These are phyloP conservation scores for Tardiomyces depauwii DNA, from an alignment of 1,139 yeast species.

Conservation along the genomic window DNA sequence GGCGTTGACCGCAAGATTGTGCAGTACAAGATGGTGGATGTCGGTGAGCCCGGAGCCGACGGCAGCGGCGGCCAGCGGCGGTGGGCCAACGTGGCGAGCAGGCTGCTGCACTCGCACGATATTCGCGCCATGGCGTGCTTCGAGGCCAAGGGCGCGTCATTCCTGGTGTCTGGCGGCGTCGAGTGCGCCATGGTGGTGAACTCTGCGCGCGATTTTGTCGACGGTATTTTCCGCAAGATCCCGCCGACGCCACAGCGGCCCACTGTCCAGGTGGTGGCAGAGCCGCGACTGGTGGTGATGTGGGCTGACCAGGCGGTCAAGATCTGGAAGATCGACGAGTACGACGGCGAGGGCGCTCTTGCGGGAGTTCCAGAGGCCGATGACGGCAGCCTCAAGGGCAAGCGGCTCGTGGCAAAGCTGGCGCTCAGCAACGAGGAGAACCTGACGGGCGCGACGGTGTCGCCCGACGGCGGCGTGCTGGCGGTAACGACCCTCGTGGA, in stretches of 20 bases:
- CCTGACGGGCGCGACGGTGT: slow-evolving; percentile 58
- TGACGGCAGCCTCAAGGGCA: slow-evolving; percentile 21
- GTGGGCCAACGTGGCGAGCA: slow-evolving; percentile 74
- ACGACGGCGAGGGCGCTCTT: slow-evolving; percentile 12
- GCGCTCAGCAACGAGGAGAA: slow-evolving; percentile 70
- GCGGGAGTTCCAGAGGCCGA: slow-evolving; percentile 21
- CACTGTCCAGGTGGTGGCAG: slow-evolving; percentile 40
- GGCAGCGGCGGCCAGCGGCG: slow-evolving; percentile 15
- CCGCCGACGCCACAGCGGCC: slow-evolving; percentile 49
- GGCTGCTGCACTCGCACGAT: slow-evolving; percentile 83
- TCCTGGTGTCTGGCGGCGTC: slow-evolving; percentile 81
- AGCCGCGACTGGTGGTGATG: slow-evolving; percentile 45
- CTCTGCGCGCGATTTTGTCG: slow-evolving; percentile 55
- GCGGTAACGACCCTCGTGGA: slow-evolving; percentile 63
- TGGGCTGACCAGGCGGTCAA: slow-evolving; percentile 81
- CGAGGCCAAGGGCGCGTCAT: slow-evolving; percentile 50
- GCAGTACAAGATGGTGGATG: slow-evolving; percentile 35
- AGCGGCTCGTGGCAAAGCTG: slow-evolving; percentile 53
- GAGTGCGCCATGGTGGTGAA: slow-evolving; percentile 71
- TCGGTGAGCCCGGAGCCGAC: background rate
- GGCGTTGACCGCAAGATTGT: slow-evolving; percentile 92
- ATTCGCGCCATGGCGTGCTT: slow-evolving; percentile 62
- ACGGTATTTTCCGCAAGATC: slow-evolving; percentile 63
- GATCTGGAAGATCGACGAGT: slow-evolving; percentile 55
- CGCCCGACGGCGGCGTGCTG: slow-evolving; percentile 52